Percentiles rank a stretch among this genome's conserved stretches.
Evolutionary conservation across 768 basidiomycete genomes (phyloP).

Genomic region (Chalciporus chontae): DNA sequence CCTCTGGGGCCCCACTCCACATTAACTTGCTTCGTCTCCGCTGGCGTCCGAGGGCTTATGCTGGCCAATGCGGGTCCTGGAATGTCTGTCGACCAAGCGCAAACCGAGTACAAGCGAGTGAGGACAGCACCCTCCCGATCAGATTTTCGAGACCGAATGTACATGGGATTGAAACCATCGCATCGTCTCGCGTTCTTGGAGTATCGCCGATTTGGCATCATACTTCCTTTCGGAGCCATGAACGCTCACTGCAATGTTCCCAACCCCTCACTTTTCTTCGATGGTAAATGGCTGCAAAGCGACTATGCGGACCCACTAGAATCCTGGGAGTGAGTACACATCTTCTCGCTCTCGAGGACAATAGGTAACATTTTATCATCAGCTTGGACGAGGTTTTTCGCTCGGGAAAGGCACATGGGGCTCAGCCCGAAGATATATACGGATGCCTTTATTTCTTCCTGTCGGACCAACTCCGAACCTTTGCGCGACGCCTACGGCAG

Average conservation of each 20-base stretch:
- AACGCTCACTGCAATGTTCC: constrained; percentile 39
- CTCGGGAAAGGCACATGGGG: constrained; percentile 38
- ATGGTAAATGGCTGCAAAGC: constrained; percentile 43
- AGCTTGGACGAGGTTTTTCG: constrained; percentile 40
- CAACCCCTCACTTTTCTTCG: constrained; percentile 45
- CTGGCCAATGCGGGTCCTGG: constrained; percentile 10
- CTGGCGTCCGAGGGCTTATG: constrained; percentile 9
- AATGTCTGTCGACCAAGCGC: constrained; percentile 23
- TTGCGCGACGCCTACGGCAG: constrained; percentile 33
- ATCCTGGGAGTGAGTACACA: constrained; percentile 44
- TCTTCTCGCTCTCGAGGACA: neutral
- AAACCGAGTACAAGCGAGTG: constrained; percentile 31
- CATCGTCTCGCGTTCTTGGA: constrained; percentile 43
- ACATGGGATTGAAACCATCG: constrained; percentile 36
- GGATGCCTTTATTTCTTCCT: constrained; percentile 50
- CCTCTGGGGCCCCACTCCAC: constrained; percentile 14
- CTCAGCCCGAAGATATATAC: constrained; percentile 41
- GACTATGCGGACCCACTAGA: constrained; percentile 43
- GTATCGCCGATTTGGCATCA: constrained; percentile 38
- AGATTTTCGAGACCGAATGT: constrained; percentile 44
- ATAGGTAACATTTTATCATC: constrained; percentile 2
- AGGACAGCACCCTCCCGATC: constrained; percentile 34
- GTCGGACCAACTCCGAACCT: constrained; percentile 36
- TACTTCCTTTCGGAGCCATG: constrained; percentile 47
- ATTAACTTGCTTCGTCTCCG: constrained; percentile 13